Evolutionary conservation across 257 asterid species (phyloP).

Genomic region (Knoxia roxburghii): DNA sequence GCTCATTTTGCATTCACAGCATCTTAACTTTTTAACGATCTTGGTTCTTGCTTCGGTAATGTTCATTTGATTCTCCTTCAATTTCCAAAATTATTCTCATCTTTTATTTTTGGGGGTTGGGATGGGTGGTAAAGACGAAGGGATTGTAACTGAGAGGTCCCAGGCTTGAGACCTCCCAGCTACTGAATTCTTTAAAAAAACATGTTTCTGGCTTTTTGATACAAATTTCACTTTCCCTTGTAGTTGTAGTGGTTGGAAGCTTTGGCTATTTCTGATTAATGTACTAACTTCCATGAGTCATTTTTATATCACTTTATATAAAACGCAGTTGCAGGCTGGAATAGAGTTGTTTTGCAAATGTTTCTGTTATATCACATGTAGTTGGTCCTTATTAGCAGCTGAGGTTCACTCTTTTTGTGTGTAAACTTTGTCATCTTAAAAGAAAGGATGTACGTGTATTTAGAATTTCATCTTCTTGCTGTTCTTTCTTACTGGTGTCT

Average conservation of each 20-base stretch:
- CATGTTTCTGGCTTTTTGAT: neutral
- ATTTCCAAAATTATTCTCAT: neutral
- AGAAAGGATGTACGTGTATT: neutral
- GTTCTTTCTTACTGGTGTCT: neutral
- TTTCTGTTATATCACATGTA: neutral
- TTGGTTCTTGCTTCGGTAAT: slow-evolving; percentile 78
- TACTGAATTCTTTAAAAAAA: too few relatives aligned
- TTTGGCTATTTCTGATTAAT: neutral
- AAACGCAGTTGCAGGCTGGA: too few relatives aligned
- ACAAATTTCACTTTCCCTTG: neutral
- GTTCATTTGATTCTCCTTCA: neutral
- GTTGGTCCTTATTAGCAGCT: neutral
- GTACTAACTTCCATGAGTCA: neutral
- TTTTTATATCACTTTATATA: too few relatives aligned
- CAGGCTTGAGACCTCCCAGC: too few relatives aligned
- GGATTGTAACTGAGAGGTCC: too few relatives aligned
- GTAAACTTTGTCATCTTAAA: neutral
- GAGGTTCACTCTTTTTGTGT: neutral
- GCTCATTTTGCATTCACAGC: slow-evolving; percentile 59
- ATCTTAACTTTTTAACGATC: slow-evolving; percentile 66
- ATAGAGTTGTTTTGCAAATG: neutral
- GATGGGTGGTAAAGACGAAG: too few relatives aligned
- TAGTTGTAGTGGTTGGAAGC: neutral
- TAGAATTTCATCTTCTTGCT: neutral
- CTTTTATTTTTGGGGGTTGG: too few relatives aligned